These are phyloP conservation scores for Emergomyces africanus DNA, from an alignment of 2,329 filamentous ascomycete species.

Conservation along the genomic window DNA sequence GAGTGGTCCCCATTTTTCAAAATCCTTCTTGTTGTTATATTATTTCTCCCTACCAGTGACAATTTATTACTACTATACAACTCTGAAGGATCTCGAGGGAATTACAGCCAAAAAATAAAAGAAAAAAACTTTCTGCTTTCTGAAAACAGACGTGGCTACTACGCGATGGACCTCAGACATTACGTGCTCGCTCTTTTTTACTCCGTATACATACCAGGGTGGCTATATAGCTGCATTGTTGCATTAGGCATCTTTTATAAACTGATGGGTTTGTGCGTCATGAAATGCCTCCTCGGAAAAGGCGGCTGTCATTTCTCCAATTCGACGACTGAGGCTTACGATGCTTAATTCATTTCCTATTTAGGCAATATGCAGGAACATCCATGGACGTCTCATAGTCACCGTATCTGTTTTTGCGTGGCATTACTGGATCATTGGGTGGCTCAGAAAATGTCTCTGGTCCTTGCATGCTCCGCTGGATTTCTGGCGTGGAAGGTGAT, in stretches of 20 bases:
- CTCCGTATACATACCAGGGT: background rate
- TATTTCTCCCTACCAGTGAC: no score
- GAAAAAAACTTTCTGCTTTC: background rate
- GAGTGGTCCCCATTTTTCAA: no score
- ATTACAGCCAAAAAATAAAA: background rate
- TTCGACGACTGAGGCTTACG: background rate
- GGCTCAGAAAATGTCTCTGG: background rate
- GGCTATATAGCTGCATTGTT: background rate
- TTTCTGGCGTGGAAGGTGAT: background rate
- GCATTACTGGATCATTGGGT: background rate
- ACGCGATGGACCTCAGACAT: background rate
- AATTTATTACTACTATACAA: no score
- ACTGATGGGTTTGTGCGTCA: background rate
- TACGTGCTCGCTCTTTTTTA: background rate
- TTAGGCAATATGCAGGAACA: conserved; percentile 1
- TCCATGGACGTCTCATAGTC: background rate
- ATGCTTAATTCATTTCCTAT: background rate
- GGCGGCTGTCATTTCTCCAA: background rate
- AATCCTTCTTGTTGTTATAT: no score
- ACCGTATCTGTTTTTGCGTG: background rate
- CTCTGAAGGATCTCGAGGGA: background rate
- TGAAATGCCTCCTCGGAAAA: background rate
- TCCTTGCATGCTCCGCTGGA: background rate
- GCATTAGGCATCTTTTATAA: background rate
- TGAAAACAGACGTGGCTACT: background rate